These are phyloP conservation scores for Trichoderma atrobrunneum DNA, from an alignment of 2,329 filamentous ascomycete genomes.

Conservation along the genomic window DNA sequence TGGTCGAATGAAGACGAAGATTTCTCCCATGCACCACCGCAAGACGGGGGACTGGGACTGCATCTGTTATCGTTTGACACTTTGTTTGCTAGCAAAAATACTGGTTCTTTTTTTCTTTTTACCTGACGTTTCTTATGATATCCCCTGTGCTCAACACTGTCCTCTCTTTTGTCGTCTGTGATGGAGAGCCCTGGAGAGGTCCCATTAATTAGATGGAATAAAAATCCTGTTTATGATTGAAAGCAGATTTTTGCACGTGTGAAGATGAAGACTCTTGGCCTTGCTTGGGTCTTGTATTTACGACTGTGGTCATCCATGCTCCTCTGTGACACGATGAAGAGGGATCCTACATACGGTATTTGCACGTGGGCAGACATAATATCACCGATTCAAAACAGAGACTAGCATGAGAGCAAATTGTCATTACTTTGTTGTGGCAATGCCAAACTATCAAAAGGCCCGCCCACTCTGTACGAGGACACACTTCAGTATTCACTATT, in stretches of 20 bases:
- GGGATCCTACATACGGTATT: not conserved
- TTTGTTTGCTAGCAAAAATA: conserved; percentile 1
- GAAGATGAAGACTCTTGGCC: not conserved
- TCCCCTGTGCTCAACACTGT: conserved; percentile 6
- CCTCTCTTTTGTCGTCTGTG: not conserved
- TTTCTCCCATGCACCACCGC: not conserved
- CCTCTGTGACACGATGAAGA: not conserved
- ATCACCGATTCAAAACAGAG: not conserved
- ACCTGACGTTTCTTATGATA: conserved; percentile 14
- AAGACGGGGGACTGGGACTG: not conserved
- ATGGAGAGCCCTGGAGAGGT: not conserved
- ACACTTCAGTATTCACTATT: not conserved
- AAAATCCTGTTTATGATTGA: not conserved
- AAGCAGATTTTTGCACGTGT: not conserved
- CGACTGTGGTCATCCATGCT: fast-evolving
- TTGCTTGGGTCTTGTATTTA: not conserved
- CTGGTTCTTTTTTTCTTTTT: not conserved
- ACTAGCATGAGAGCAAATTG: not conserved
- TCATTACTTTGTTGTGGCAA: conserved; percentile 13
- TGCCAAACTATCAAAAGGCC: conserved; percentile 1
- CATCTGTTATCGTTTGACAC: not conserved
- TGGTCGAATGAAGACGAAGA: not conserved
- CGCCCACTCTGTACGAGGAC: not conserved
- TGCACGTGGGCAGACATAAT: not conserved
- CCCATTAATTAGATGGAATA: conserved; percentile 4